phyloP scores from a whole-genome alignment of 257 asterid genomes.

The Solanum peruvianum region DNA sequence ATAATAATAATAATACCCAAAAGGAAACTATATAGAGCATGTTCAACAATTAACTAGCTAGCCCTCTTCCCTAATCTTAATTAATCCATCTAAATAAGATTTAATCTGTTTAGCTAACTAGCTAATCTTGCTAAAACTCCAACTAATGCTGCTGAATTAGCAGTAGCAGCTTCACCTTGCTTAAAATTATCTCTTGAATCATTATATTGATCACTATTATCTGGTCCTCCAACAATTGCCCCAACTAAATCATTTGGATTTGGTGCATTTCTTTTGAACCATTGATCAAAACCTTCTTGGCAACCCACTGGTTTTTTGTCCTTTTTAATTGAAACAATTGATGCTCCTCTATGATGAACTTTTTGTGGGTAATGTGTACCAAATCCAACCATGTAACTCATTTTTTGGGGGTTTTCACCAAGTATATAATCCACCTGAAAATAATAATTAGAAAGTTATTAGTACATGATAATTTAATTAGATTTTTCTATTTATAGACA shows the following conservation, averaged over 20 bases:
- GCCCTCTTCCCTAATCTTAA: background rate
- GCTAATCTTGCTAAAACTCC: slow-evolving; percentile 37
- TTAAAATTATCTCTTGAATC: slow-evolving; percentile 32
- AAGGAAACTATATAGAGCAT: background rate
- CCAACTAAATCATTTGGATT: slow-evolving; percentile 54
- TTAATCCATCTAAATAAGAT: background rate
- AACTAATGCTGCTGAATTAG: slow-evolving; percentile 43
- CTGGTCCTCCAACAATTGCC: slow-evolving; percentile 63
- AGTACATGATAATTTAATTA: background rate
- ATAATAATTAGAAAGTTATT: background rate
- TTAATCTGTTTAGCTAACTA: slow-evolving; percentile 2
- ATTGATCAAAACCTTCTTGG: slow-evolving; percentile 22
- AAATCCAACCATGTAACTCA: slow-evolving; percentile 69
- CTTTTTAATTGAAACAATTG: slow-evolving; percentile 39
- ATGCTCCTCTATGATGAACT: slow-evolving; percentile 57
- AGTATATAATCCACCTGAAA: slow-evolving; percentile 45
- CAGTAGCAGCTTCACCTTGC: slow-evolving; percentile 46
- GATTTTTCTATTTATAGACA: background rate
- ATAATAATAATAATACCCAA: background rate
- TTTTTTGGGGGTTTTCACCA: slow-evolving; percentile 32
- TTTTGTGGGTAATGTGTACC: slow-evolving; percentile 40
- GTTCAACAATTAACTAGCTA: background rate
- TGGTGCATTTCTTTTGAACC: slow-evolving; percentile 29
- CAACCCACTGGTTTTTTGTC: slow-evolving; percentile 21
- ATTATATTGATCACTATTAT: slow-evolving; percentile 16